phyloP scores from a whole-genome alignment of 805 yeast species.

The Helenozyma baotianmanensis region DNA sequence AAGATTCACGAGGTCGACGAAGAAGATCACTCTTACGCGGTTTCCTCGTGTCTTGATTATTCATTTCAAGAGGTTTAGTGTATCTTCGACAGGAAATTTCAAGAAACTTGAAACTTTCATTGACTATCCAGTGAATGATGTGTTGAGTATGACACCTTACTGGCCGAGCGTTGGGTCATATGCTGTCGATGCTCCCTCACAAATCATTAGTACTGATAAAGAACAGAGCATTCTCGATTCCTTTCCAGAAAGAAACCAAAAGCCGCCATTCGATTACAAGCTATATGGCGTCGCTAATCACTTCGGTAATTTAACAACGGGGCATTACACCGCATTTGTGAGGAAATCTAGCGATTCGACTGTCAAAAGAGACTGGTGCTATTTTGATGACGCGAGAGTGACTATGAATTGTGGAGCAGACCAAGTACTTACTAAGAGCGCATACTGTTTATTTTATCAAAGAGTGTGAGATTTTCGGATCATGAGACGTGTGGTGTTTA shows the following conservation, averaged over 20 bases:
- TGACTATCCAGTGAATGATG: constrained; percentile 54
- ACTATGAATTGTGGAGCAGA: constrained; percentile 44
- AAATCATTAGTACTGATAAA: constrained; percentile 29
- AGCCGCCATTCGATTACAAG: constrained; percentile 73
- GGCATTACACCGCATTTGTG: constrained; percentile 85
- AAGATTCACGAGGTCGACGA: constrained; percentile 56
- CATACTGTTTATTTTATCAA: constrained; percentile 77
- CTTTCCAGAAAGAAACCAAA: constrained; percentile 66
- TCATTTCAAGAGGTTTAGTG: constrained; percentile 77
- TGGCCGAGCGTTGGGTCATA: constrained; percentile 56
- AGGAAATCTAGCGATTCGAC: constrained; percentile 46
- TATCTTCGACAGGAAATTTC: constrained; percentile 37
- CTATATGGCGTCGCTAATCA: constrained; percentile 82
- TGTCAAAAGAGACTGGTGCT: constrained; percentile 61
- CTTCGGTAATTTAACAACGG: constrained; percentile 75
- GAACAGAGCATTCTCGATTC: constrained; percentile 44
- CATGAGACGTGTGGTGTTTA: background rate
- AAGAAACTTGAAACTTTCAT: constrained; percentile 63
- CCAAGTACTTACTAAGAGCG: constrained; percentile 65
- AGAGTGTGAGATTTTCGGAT: constrained; percentile 22
- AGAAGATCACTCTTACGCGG: constrained; percentile 68
- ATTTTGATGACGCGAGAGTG: constrained; percentile 77
- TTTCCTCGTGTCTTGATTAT: constrained; percentile 76
- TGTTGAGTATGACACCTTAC: constrained; percentile 60
- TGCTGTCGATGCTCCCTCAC: constrained; percentile 7